phyloP scores from a whole-genome alignment of 306 rosid species.

The Leucaena leucocephala region DNA sequence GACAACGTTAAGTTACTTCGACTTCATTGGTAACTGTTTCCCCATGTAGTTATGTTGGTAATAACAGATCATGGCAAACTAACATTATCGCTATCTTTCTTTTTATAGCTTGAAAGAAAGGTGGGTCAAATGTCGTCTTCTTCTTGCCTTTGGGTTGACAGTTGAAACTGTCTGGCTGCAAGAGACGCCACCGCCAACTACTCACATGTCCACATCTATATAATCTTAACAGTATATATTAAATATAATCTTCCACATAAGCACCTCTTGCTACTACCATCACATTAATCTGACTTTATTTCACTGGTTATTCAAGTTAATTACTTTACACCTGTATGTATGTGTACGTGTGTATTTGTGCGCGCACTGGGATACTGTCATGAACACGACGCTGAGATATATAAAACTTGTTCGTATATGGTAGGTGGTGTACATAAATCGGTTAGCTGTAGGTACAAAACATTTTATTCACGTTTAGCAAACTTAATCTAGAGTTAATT shows the following conservation, averaged over 20 bases:
- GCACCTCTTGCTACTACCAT: not conserved
- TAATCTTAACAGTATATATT: slow-evolving; percentile 1
- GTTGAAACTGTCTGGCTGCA: slow-evolving; percentile 25
- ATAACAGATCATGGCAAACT: slow-evolving; percentile 22
- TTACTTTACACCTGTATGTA: not conserved
- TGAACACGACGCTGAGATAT: not conserved
- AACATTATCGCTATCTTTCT: slow-evolving; percentile 28
- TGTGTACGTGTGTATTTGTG: not conserved
- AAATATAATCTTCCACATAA: not conserved
- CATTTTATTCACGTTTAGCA: not conserved
- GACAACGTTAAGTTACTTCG: not conserved
- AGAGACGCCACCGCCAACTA: slow-evolving; percentile 28
- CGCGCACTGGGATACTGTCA: not conserved
- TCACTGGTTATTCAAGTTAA: slow-evolving; percentile 1
- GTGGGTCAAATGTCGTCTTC: slow-evolving; percentile 36
- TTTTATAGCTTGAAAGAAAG: slow-evolving; percentile 41
- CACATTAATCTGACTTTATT: not conserved
- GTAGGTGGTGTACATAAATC: slow-evolving; percentile 22
- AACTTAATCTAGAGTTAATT: not conserved
- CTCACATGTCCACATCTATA: not conserved
- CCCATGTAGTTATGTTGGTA: slow-evolving; percentile 9
- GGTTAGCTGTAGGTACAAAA: not conserved
- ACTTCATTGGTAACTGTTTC: slow-evolving; percentile 21
- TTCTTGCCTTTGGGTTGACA: not conserved
- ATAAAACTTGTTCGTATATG: not conserved